Base-by-base conservation (phyloP, 148 eudicot species). In the Camellia granthamiana region DNA sequence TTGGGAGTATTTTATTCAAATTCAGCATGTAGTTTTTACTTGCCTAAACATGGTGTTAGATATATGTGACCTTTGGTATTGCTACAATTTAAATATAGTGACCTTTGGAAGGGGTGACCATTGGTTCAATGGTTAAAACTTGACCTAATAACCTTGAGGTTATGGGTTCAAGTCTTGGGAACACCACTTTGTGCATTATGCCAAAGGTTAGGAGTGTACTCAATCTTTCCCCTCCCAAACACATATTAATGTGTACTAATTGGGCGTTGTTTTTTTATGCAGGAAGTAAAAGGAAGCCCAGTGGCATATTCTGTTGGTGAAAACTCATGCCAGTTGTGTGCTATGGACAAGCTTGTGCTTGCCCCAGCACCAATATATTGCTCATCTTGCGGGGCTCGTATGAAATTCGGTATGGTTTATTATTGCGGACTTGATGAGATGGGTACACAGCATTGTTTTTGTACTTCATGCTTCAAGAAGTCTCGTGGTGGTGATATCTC, bases 301-400 rank as follows among this genome's bases (percentile, higher is more conserved):
- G 42, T 63, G 73, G 71, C 66, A 71, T 76, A 77, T 74, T 69
- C 84, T 71, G 52, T 75, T 54, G 85, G 81, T 49, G 89, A 89
- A 68, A 88, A 90, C 84, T 61, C 77, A 69, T 95, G 98, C 81
- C 94, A 93, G 81, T 80, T 93, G 83, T 95, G 98, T 75, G 80
- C 72, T 23, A 30, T 51, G 83, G 89, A 84, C 54, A 85, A 80
- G 86, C 89, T 93, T 81, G 62, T 77, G 77, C 91, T 92, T 81
- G 84, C 90, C 52, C 89, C 88, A 9, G 69, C 88, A 89, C 93
- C 92, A 2, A 85, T 90, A n/a, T 90, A 88, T 87, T 95, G 98
- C 69, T 87, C 93, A 75, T 73, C 79, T 59, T 95, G 98, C 76
- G 83, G 86, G 42, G 63, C 54, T 72, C 93, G 84, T 74, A 86